Conservation (phyloP, 331 rosid genomes). For the Pyrus hybrid region DNA sequence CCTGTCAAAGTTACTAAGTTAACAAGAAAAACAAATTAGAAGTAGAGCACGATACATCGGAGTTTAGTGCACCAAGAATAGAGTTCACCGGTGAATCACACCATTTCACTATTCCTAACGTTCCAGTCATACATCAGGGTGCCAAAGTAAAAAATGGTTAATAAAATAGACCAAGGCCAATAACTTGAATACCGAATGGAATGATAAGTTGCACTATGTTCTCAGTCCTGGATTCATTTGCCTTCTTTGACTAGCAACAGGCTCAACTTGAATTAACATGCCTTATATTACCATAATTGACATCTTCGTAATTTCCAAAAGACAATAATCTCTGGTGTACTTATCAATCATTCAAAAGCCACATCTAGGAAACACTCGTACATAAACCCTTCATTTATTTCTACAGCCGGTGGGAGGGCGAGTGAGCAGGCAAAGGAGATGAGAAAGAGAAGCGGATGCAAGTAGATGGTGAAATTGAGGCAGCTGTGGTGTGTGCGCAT, state of each 20-base stretch:
- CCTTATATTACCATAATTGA: background rate
- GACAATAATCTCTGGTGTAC: background rate
- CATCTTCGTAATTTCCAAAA: background rate
- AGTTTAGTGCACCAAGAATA: background rate
- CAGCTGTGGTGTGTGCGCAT: background rate
- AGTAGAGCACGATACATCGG: background rate
- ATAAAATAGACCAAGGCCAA: background rate
- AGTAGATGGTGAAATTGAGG: background rate
- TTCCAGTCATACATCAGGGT: background rate
- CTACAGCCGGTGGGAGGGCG: background rate
- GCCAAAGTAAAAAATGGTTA: background rate
- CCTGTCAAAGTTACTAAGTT: background rate
- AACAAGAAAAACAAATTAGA: background rate
- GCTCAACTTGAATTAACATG: background rate
- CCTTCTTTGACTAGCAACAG: background rate
- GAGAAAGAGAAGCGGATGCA: background rate
- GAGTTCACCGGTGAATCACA: background rate
- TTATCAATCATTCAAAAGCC: background rate
- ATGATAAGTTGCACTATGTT: background rate
- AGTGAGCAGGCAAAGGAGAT: background rate
- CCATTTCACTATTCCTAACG: background rate
- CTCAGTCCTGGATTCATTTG: background rate
- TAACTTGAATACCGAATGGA: background rate
- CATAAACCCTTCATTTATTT: background rate
- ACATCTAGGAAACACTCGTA: background rate